Conservation (phyloP, 805 yeast genomes). For the Candida caryicola region DNA sequence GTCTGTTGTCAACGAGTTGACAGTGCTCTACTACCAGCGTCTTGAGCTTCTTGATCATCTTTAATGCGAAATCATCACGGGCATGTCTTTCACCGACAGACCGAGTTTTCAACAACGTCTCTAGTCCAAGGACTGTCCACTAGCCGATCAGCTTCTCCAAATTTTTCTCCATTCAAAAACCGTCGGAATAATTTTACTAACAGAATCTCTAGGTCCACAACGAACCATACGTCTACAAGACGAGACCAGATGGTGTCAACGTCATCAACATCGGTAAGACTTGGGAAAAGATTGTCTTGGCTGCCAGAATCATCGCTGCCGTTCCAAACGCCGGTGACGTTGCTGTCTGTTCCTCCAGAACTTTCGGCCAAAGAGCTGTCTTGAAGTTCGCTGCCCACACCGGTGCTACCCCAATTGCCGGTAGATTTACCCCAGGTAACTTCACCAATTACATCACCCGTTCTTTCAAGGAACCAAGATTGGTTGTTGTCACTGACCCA, state of each 20-base stretch:
- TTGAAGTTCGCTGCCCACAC: slow-evolving; percentile 99
- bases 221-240: slow-evolving; percentile 94
- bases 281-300: slow-evolving; percentile 99
- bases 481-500: slow-evolving; percentile 98
- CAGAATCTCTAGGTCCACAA: slow-evolving; percentile 69
- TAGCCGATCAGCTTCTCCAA: no score
- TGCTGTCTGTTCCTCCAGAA: slow-evolving; percentile 98
- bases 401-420: slow-evolving; percentile 99
- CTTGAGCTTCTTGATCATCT: no score
- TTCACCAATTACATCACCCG: slow-evolving; percentile 99
- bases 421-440: slow-evolving; percentile 99
- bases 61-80: no score
- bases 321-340: slow-evolving; percentile 98
- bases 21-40: no score
- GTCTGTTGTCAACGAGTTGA: no score
- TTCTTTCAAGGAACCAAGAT: slow-evolving; percentile 99
- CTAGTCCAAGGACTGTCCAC: no score
- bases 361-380: slow-evolving; percentile 99
- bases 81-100: no score
- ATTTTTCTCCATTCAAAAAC: no score
- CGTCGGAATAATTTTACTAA: slow-evolving; percentile 12
- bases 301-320: slow-evolving; percentile 99
- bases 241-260: slow-evolving; percentile 99
- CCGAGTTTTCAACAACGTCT: no score
- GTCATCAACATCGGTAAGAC: slow-evolving; percentile 98